Evolutionary conservation across 2,329 filamentous ascomycete genomes (phyloP), one percentile per base, ranked within the genome.

Genomic region (Parastagonospora nodorum): DNA sequence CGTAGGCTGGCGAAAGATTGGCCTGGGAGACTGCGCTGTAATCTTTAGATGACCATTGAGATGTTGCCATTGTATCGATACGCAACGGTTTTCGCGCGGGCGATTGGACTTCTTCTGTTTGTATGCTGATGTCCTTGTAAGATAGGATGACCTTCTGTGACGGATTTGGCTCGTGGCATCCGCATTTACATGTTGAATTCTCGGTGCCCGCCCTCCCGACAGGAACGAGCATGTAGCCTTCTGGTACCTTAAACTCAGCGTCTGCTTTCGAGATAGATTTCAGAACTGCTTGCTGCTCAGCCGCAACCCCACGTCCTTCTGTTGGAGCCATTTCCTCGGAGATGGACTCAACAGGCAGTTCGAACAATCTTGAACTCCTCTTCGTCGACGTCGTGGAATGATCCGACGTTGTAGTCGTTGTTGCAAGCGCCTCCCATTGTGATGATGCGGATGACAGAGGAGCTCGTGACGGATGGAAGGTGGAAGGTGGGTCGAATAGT

Each of bases 101-200:
- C 4, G 58, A 40, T 5, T 53, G 39, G 1, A 44, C 29, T 2
- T 57, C 54, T 1, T 64, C 55, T 8, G 68, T 72, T 48, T 72
- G 68, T 0, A 64, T 52, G 42, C 56, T 60, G 9, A 57, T 52
- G 32, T 68, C 50, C 29, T 55, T 35, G 39, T 71, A 71, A 5
- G 14, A 44, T 8, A 58, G 36, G 36, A 27, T 43, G 24, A 42
- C 2, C 15, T 9, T 15, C 15, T 19, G 29, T 27, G 10, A 41
- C 12, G 14, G 28, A 12, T 15, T 32, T 8, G 51, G 6, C 14
- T 30, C 14, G 50, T 60, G 57, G 40, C 50, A 58, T 35, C 37
- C 39, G 30, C 61, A 67, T 37, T 55, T 53, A 42, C 63, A 66
- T 10, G 45, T 12, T 24, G 36, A 33, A 29, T 36, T 15, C 27